Conservation (phyloP, 148 eudicot species). For the Cornus controversa region DNA sequence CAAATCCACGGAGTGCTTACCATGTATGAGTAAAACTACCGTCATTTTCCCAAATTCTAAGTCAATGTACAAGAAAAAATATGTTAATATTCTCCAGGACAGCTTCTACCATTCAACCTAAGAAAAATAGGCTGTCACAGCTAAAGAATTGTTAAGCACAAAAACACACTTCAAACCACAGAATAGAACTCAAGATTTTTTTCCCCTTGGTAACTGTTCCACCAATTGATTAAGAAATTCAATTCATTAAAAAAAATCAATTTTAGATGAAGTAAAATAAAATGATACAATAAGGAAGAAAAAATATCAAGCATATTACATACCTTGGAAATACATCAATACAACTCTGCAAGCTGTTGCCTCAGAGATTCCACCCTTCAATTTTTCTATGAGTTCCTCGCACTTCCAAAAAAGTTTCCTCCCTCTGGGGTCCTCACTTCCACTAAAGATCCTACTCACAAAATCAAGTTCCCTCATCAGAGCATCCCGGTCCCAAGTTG, state of each 20-base stretch:
- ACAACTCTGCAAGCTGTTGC: constrained; percentile 52
- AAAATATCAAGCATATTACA: not conserved
- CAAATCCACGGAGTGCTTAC: not conserved
- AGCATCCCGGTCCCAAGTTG: constrained; percentile 50
- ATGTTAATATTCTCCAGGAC: not conserved
- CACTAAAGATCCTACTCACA: constrained; percentile 56
- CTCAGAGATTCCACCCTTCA: constrained; percentile 53
- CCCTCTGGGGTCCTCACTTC: constrained; percentile 54
- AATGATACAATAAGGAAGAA: not conserved
- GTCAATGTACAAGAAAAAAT: too few species aligned
- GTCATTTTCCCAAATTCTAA: not conserved
- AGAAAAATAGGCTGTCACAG: not conserved
- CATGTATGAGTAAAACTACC: not conserved
- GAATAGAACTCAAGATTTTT: not conserved
- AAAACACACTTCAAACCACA: not conserved
- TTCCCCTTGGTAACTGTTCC: not conserved
- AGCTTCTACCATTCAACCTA: not conserved
- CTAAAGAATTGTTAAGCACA: not conserved
- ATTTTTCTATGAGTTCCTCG: constrained; percentile 57
- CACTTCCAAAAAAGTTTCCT: constrained; percentile 63
- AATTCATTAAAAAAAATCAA: not conserved
- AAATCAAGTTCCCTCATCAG: constrained; percentile 57
- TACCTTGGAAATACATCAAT: constrained; percentile 61
- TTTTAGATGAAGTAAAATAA: not conserved
- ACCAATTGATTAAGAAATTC: not conserved